Percentiles rank a stretch among this genome's conserved stretches.
Conservation (phyloP, 169 alveolate species). For the Eimeria brunetti region DNA sequence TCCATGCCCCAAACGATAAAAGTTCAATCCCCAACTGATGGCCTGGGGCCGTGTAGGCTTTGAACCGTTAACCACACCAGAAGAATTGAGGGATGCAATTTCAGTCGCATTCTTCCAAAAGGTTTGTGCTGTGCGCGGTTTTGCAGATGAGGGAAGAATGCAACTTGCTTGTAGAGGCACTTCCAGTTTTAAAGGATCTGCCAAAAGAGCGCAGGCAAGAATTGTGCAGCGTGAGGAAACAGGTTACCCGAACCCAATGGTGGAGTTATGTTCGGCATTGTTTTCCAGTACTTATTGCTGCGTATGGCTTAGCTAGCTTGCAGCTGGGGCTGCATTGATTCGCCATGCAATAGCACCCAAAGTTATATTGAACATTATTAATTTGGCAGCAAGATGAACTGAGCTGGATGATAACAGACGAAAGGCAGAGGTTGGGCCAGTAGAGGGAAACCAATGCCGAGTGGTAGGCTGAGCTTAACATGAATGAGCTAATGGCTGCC, state of each 20-base stretch:
- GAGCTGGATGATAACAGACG: not conserved
- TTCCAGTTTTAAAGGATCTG: conserved; percentile 78
- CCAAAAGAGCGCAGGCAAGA: conserved; percentile 75
- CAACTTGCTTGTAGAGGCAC: conserved; percentile 73
- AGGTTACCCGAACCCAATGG: not conserved
- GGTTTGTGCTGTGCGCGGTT: not conserved
- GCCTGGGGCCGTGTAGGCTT: not conserved
- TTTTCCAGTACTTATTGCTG: not conserved
- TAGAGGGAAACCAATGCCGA: not conserved
- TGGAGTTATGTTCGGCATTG: not conserved
- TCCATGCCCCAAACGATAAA: not conserved
- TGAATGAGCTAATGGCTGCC: not conserved
- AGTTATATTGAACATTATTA: not conserved
- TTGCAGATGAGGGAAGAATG: conserved; percentile 78
- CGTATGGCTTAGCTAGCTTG: not conserved
- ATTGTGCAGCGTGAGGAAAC: conserved; percentile 55
- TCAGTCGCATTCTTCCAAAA: not conserved
- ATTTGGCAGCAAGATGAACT: not conserved
- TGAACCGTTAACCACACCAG: not conserved
- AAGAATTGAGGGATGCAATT: not conserved
- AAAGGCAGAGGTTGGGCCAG: not conserved
- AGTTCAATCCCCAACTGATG: not conserved
- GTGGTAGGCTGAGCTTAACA: not conserved
- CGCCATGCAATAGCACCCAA: not conserved
- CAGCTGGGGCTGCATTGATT: not conserved